Conservation (phyloP, 2,329 filamentous ascomycete species). For the Fusarium pininemorale region DNA sequence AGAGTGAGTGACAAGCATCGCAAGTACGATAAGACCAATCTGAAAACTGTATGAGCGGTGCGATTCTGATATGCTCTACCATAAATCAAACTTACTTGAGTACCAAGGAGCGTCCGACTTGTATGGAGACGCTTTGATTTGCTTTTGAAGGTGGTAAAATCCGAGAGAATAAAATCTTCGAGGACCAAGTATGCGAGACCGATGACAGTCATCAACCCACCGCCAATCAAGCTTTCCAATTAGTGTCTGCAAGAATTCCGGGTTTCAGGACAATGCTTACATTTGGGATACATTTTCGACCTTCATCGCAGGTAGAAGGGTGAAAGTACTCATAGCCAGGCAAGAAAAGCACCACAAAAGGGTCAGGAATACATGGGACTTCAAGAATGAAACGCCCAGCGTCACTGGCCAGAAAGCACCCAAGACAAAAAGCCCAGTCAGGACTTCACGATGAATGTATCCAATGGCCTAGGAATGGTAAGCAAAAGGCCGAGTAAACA, state of each 20-base stretch:
- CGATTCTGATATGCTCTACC: neutral
- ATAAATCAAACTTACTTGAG: conserved; percentile 61
- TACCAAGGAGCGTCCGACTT: conserved; percentile 69
- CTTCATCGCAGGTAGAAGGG: conserved; percentile 87
- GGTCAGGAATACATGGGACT: conserved; percentile 69
- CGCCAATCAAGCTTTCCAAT: conserved; percentile 72
- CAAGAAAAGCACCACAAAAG: conserved; percentile 81
- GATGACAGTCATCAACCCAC: conserved; percentile 77
- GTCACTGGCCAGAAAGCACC: conserved; percentile 80
- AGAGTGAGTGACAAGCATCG: conserved; percentile 87
- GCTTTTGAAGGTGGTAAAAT: conserved; percentile 48
- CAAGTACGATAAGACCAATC: conserved; percentile 80
- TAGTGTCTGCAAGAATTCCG: neutral
- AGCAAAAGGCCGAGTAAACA: neutral
- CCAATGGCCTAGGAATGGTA: conserved; percentile 75
- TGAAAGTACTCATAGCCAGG: conserved; percentile 87
- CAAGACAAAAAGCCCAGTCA: conserved; percentile 81
- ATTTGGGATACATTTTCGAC: conserved; percentile 79
- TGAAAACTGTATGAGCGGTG: conserved; percentile 45
- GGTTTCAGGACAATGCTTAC: conserved; percentile 55
- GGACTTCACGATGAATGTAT: conserved; percentile 89
- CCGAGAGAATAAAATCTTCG: conserved; percentile 69
- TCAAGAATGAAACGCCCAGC: conserved; percentile 78
- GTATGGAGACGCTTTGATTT: conserved; percentile 51
- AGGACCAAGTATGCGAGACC: conserved; percentile 83